Evolutionary conservation across 2,329 filamentous ascomycete genomes (phyloP).

Genomic region (Claviceps paspali): DNA sequence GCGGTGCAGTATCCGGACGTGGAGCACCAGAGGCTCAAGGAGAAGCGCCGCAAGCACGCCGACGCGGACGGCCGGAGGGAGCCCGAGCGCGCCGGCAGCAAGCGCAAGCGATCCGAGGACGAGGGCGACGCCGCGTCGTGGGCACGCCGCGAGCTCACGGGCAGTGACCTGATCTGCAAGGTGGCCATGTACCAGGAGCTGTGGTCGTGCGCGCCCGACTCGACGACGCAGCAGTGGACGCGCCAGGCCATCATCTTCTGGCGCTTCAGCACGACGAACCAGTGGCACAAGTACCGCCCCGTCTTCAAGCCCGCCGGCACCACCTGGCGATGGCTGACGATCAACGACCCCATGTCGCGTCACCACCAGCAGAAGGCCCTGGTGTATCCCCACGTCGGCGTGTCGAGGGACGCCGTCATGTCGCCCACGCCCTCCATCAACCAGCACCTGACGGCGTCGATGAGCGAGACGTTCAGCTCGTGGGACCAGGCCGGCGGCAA

Average conservation of each 20-base stretch:
- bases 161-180: slow-evolving; percentile 41
- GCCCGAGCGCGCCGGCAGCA: slow-evolving; percentile 19
- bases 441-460: slow-evolving; percentile 37
- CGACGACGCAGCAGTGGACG: slow-evolving; percentile 33
- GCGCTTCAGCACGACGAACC: slow-evolving; percentile 41
- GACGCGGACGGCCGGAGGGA: slow-evolving; percentile 21
- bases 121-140: slow-evolving; percentile 25
- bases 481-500: too few species aligned
- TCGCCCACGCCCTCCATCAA: slow-evolving; percentile 34
- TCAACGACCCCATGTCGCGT: slow-evolving; percentile 43
- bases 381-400: slow-evolving; percentile 19
- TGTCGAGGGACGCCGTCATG: slow-evolving; percentile 31
- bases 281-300: slow-evolving; percentile 33
- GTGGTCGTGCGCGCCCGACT: slow-evolving; percentile 36
- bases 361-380: slow-evolving; percentile 37
- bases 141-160: slow-evolving; percentile 26
- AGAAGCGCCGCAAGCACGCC: slow-evolving; percentile 20
- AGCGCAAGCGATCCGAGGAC: slow-evolving; percentile 25
- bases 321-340: slow-evolving; percentile 46
- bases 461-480: slow-evolving; percentile 41
- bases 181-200: slow-evolving; percentile 55
- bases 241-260: slow-evolving; percentile 47
- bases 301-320: slow-evolving; percentile 37
- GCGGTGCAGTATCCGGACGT: slow-evolving; percentile 36
- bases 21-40: slow-evolving; percentile 22